Evolutionary conservation across 2,329 filamentous ascomycete genomes (phyloP), one percentile per base, ranked within the genome.

Genomic region (Furcasterigmium furcatum): DNA sequence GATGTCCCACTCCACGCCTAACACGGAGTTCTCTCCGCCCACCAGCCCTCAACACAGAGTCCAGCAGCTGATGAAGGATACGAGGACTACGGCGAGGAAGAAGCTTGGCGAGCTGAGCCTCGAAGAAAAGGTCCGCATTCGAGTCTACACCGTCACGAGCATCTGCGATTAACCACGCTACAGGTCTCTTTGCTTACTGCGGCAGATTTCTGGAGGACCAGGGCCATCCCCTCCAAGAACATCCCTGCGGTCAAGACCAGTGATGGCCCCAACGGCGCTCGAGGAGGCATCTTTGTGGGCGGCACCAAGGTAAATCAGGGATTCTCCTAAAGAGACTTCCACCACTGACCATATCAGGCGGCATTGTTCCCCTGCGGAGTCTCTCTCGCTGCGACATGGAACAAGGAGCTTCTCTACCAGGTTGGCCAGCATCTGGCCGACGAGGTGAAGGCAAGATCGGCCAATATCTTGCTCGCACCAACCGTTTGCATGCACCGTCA

Each of bases 401-500:
- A 92, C 58, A 76, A 79, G 40, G 74, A 84, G 6, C 70, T 92
- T 30, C 74, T 91, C 21, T 75, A 82, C 49, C 68, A 87, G 52
- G 79, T 90, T 35, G 88, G 88, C 10, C 74, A 80, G 46, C 77
- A 88, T 52, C 77, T 92, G 47, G 88, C 83, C 12, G 73, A 83
- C 12, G 88, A 94, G 64, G 74, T 77, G 20, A 86, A 82, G 55
- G 85, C 87, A 16, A 84, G 88, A 57, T 87, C 86, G 6, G 84
- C 86, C 22, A 77, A 90, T 48, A 77, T 91, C 27, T 72, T 91
- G 5, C 74, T 92, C 9, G 88, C 84, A 0, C 88, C 87, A 3
- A 91, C 88, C 1, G 83, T 91, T 27, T 91, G 88, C 67, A 85
- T 90, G 73, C 88, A 94, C 57, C 80, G 89, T 14, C 87, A 87